Percentiles rank a stretch among this genome's conserved stretches.
These are phyloP conservation scores for Flaveria robusta DNA, from an alignment of 129 eudicot species.

Conservation along the genomic window DNA sequence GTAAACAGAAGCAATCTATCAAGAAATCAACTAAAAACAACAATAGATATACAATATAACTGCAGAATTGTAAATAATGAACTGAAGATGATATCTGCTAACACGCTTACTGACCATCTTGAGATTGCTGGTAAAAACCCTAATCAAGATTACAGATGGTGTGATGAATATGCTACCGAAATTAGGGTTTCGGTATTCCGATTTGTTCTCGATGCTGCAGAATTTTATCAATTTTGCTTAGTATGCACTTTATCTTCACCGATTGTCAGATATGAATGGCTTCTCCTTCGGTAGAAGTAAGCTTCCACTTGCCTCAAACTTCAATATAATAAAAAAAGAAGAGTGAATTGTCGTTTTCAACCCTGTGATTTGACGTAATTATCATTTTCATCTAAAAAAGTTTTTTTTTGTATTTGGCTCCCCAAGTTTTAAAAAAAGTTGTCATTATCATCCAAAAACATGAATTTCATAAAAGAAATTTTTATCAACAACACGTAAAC, in stretches of 20 bases:
- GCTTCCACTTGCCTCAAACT: no score
- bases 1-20: neutral
- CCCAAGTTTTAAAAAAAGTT: no score
- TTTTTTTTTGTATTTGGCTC: no score
- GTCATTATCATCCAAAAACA: no score
- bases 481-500: no score
- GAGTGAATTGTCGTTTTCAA: no score
- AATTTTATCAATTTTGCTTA: neutral
- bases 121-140: conserved; percentile 36
- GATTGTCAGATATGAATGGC: neutral
- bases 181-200: conserved; percentile 14
- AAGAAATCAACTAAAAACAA: neutral
- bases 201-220: neutral
- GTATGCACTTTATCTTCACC: neutral
- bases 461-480: no score
- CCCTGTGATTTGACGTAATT: no score
- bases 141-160: neutral
- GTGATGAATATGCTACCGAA: conserved; percentile 25
- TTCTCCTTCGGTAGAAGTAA: neutral
- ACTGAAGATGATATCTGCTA: neutral
- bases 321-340: no score
- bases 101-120: conserved; percentile 28
- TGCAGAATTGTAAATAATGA: neutral
- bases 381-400: no score
- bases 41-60: neutral